A percentile compares a stretch with the other conserved stretches of the same genome.
phyloP scores from a whole-genome alignment of 2,329 filamentous ascomycete species.

The Ophiognomonia clavigignenti-juglandacearum region DNA sequence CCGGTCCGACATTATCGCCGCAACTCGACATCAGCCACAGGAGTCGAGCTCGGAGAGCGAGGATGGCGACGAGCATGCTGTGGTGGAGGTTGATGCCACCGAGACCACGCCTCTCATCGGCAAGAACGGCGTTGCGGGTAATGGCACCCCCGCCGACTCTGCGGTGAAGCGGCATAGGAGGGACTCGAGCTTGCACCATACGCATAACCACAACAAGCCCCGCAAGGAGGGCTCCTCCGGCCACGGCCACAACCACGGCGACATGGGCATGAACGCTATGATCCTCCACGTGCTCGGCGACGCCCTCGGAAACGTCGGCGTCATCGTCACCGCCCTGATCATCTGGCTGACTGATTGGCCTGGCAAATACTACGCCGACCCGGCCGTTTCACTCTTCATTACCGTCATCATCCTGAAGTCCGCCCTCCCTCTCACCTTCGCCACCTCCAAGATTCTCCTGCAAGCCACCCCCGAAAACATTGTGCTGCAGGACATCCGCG shows the following conservation, averaged over 20 bases:
- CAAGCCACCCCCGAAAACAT: slow-evolving; percentile 91
- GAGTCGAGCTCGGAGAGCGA: slow-evolving; percentile 18
- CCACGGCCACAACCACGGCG: slow-evolving; percentile 72
- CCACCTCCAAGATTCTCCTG: slow-evolving; percentile 80
- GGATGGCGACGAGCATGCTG: slow-evolving; percentile 14
- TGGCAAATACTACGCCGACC: slow-evolving; percentile 84
- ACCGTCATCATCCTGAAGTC: slow-evolving; percentile 73
- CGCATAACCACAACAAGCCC: slow-evolving; percentile 78
- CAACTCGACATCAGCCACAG: slow-evolving; percentile 59
- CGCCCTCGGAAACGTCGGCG: slow-evolving; percentile 80
- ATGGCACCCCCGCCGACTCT: slow-evolving; percentile 24
- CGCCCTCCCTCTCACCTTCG: slow-evolving; percentile 72
- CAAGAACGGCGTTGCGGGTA: slow-evolving; percentile 17
- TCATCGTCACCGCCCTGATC: slow-evolving; percentile 75
- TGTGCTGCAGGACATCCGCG: slow-evolving; percentile 81
- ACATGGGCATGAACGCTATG: slow-evolving; percentile 94
- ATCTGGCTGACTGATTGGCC: slow-evolving; percentile 87
- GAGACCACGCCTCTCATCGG: slow-evolving; percentile 35
- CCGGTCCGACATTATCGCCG: slow-evolving; percentile 86
- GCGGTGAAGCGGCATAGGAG: slow-evolving; percentile 30
- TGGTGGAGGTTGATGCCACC: slow-evolving; percentile 25
- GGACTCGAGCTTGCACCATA: slow-evolving; percentile 56
- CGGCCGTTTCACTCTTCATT: slow-evolving; percentile 88
- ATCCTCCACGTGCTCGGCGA: slow-evolving; percentile 75
- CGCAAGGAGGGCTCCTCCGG: slow-evolving; percentile 56